phyloP scores from a whole-genome alignment of 2,329 filamentous ascomycete genomes.

The Ophiocordyceps robertsii region DNA sequence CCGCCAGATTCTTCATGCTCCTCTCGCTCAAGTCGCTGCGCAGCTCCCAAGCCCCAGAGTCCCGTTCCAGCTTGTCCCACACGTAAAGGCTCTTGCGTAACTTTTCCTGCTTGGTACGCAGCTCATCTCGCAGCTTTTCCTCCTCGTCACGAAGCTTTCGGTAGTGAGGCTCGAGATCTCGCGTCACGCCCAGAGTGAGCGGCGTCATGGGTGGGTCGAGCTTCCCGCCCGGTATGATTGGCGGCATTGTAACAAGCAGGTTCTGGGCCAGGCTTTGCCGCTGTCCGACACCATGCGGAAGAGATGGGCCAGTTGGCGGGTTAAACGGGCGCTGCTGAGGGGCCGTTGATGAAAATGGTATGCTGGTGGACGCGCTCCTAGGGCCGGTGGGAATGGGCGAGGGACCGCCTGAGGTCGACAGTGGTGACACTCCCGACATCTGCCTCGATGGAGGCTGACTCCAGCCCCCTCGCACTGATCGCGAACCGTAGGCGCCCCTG shows the following conservation, averaged over 20 bases:
- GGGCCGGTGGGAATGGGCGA: slow-evolving; percentile 35
- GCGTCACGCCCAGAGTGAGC: slow-evolving; percentile 31
- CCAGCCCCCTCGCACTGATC: slow-evolving; percentile 34
- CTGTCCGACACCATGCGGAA: slow-evolving; percentile 20
- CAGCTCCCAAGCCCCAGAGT: slow-evolving; percentile 39
- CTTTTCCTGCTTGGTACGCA: slow-evolving; percentile 38
- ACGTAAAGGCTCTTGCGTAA: slow-evolving; percentile 36
- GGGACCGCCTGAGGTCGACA: slow-evolving; percentile 24
- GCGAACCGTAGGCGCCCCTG: slow-evolving; percentile 29
- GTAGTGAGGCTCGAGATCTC: slow-evolving; percentile 40
- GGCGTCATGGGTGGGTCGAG: slow-evolving; percentile 32
- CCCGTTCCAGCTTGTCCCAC: slow-evolving; percentile 42
- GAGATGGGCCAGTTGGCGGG: slow-evolving; percentile 41
- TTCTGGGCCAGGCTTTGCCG: slow-evolving; percentile 37
- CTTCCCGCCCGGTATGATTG: slow-evolving; percentile 40
- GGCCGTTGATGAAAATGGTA: slow-evolving; percentile 23
- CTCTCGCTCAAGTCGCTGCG: slow-evolving; percentile 42
- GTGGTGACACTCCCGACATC: slow-evolving; percentile 18
- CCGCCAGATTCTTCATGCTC: slow-evolving; percentile 42
- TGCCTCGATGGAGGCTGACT: slow-evolving; percentile 18
- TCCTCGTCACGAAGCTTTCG: slow-evolving; percentile 43
- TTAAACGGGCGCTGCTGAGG: slow-evolving; percentile 36
- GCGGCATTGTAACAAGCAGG: slow-evolving; percentile 36
- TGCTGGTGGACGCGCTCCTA: slow-evolving; percentile 19
- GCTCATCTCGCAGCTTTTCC: slow-evolving; percentile 40